phyloP scores from a whole-genome alignment of 2,329 filamentous ascomycete genomes.

The Aspergillus caelatus region DNA sequence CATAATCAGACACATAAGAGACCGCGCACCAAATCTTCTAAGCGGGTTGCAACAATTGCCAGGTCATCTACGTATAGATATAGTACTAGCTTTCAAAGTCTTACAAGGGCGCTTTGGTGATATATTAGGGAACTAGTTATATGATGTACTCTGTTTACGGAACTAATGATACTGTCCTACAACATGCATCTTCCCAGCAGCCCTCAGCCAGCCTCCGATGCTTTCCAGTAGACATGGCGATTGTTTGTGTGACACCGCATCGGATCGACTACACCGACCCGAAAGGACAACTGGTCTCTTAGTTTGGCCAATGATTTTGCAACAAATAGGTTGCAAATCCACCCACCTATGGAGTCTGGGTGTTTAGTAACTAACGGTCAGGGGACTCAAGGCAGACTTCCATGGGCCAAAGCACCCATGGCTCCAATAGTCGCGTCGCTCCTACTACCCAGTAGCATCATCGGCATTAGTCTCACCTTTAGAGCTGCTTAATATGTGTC shows the following conservation, averaged over 20 bases:
- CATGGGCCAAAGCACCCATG: background rate
- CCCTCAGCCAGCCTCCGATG: background rate
- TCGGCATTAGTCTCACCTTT: background rate
- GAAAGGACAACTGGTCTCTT: background rate
- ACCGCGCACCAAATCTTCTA: background rate
- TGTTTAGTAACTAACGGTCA: background rate
- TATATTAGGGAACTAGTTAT: background rate
- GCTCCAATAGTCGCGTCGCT: background rate
- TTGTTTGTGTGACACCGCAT: slow-evolving; percentile 6
- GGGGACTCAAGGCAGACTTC: background rate
- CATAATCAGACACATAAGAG: too few species aligned
- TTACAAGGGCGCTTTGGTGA: background rate
- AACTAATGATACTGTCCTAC: background rate
- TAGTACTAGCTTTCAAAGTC: background rate
- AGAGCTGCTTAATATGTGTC: background rate
- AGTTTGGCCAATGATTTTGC: background rate
- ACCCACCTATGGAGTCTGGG: background rate
- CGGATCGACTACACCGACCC: background rate
- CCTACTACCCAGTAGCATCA: background rate
- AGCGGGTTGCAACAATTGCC: too few species aligned
- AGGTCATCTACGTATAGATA: too few species aligned
- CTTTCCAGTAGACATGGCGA: background rate
- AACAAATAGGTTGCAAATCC: background rate
- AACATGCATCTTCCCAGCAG: background rate
- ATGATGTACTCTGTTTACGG: background rate